phyloP scores from a whole-genome alignment of 306 rosid genomes.

The Sindora glabra region DNA sequence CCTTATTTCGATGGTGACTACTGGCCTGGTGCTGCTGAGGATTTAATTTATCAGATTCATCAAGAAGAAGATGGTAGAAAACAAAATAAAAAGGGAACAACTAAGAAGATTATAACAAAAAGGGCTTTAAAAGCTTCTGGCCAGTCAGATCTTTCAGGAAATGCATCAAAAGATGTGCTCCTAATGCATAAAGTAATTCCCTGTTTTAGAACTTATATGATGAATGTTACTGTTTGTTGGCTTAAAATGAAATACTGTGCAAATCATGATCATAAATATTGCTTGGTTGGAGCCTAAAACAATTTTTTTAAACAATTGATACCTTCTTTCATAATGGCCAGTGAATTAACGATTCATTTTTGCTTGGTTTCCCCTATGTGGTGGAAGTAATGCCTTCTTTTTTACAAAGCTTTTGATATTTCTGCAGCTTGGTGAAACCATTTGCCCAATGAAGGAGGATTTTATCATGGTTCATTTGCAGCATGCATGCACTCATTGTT shows the following conservation, averaged over 20 bases:
- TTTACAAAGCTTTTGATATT: slow-evolving; percentile 13
- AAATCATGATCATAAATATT: background rate
- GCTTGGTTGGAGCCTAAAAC: background rate
- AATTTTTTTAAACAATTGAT: background rate
- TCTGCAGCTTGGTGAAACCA: slow-evolving; percentile 94
- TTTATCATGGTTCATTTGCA: slow-evolving; percentile 98
- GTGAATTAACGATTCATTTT: background rate
- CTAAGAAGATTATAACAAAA: slow-evolving; percentile 80
- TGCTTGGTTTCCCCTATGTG: background rate
- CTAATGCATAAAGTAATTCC: slow-evolving; percentile 91
- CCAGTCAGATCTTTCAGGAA: slow-evolving; percentile 92
- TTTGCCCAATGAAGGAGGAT: slow-evolving; percentile 96
- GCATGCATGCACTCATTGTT: slow-evolving; percentile 74
- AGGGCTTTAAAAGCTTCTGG: slow-evolving; percentile 94
- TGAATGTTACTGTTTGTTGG: background rate
- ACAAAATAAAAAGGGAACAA: slow-evolving; percentile 84
- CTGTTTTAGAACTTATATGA: slow-evolving; percentile 2
- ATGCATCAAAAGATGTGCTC: slow-evolving; percentile 88
- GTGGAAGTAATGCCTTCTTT: background rate
- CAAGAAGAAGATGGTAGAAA: slow-evolving; percentile 98
- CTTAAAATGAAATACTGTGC: background rate
- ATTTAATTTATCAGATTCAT: slow-evolving; percentile 83
- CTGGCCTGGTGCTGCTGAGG: slow-evolving; percentile 99
- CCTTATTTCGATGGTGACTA: slow-evolving; percentile 99
- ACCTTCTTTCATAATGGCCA: background rate